A percentile compares a stretch with the other conserved stretches of the same genome.
Evolutionary conservation across 1,139 yeast species (phyloP).

Genomic region (Kluyveromyces marxianus): DNA sequence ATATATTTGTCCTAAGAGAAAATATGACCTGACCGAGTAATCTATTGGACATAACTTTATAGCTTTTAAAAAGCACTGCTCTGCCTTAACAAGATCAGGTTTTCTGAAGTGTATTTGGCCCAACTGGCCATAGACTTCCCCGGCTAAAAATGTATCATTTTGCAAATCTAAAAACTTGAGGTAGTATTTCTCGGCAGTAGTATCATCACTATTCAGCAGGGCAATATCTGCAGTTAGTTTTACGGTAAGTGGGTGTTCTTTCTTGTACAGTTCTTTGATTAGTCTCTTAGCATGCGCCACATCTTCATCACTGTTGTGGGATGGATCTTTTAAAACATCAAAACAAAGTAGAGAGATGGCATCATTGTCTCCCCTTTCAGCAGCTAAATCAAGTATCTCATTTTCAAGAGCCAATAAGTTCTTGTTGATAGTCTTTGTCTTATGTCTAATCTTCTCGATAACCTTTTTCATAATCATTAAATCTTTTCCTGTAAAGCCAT

Average conservation of each 20-base stretch:
- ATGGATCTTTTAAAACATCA: slow-evolving; percentile 40
- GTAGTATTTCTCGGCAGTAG: slow-evolving; percentile 55
- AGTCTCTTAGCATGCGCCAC: slow-evolving; percentile 53
- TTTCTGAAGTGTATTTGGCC: slow-evolving; percentile 58
- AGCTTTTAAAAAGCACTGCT: slow-evolving; percentile 52
- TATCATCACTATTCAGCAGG: slow-evolving; percentile 37
- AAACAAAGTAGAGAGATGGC: slow-evolving; percentile 69
- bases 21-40: slow-evolving; percentile 62
- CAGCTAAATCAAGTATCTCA: slow-evolving; percentile 69
- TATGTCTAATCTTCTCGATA: slow-evolving; percentile 51
- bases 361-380: slow-evolving; percentile 74
- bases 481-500: slow-evolving; percentile 45
- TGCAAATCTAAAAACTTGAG: slow-evolving; percentile 49
- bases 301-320: slow-evolving; percentile 39
- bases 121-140: slow-evolving; percentile 65
- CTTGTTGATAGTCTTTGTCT: slow-evolving; percentile 51
- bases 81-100: slow-evolving; percentile 47
- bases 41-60: slow-evolving; percentile 53
- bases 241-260: slow-evolving; percentile 58
- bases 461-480: slow-evolving; percentile 63
- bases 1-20: slow-evolving; percentile 64
- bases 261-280: slow-evolving; percentile 51
- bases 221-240: slow-evolving; percentile 73
- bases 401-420: slow-evolving; percentile 56
- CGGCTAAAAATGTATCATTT: slow-evolving; percentile 48